Evolutionary conservation across 768 basidiomycete genomes (phyloP).

Genomic region (Tricholoma flavovirens): DNA sequence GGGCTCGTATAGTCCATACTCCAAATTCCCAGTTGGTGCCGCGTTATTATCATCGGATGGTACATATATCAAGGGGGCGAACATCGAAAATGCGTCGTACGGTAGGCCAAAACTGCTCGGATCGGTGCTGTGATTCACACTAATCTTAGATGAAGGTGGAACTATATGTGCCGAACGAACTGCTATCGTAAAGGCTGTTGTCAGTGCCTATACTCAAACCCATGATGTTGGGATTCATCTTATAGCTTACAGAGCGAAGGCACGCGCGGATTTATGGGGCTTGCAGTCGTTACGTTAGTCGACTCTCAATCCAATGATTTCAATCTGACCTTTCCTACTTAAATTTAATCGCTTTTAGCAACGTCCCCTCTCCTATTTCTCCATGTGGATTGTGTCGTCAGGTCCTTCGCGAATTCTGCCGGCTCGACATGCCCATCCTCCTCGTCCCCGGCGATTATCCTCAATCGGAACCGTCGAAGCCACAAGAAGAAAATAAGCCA

Average conservation of each 20-base stretch:
- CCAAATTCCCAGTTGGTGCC: constrained; percentile 90
- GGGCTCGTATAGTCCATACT: constrained; percentile 71
- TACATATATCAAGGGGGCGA: constrained; percentile 75
- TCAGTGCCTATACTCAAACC: constrained; percentile 34
- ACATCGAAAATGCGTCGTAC: constrained; percentile 92
- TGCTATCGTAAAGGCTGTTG: constrained; percentile 90
- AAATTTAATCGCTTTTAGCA: constrained; percentile 36
- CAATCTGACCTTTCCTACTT: neutral
- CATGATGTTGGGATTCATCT: neutral
- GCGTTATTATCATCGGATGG: constrained; percentile 71
- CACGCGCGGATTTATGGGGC: constrained; percentile 56
- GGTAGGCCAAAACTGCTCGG: constrained; percentile 41
- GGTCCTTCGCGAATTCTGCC: constrained; percentile 82
- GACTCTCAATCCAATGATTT: neutral
- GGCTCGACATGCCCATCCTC: constrained; percentile 62
- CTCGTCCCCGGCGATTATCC: constrained; percentile 67
- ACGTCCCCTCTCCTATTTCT: constrained; percentile 60
- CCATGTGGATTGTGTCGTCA: constrained; percentile 96
- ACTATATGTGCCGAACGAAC: constrained; percentile 95
- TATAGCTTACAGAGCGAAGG: constrained; percentile 65
- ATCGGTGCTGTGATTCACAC: neutral
- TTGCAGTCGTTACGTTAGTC: constrained; percentile 77
- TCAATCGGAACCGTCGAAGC: constrained; percentile 26
- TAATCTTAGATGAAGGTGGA: constrained; percentile 48
- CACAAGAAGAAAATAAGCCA: constrained; percentile 23